Evolutionary conservation across 257 asterid species (phyloP), one percentile per base, ranked within the genome.

Genomic region (Salvia miltiorrhiza): DNA sequence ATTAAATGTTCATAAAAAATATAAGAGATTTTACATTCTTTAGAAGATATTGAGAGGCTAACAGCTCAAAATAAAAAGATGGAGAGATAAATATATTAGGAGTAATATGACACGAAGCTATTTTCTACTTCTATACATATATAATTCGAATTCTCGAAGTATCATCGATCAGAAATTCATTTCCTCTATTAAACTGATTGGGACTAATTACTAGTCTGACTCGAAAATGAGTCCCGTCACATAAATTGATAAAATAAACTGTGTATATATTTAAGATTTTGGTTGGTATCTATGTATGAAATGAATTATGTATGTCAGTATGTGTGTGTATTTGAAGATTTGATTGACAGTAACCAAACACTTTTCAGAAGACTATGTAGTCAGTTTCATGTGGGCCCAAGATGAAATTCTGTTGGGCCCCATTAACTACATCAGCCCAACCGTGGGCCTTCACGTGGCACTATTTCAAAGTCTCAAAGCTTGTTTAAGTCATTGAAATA

Each of bases 281-380:
- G 49, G 17, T 60, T 9, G 65, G 32, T 58, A 9, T 7, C 14
- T 30, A 3, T 56, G 2, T 7, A 4, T 11, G 61, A 30, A 30
- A 30, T 30, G 35, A 30, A n/a, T n/a, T n/a, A n/a, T n/a, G n/a
- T 6, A 14, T 26, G 13, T 16, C 0, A 32, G 19, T 48, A 5
- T 17, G 43, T 35, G 19, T 67, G 28, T 67, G 21, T 49, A 17
- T 55, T 26, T 57, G 63, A 75, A 62, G 82, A 77, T 77, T 70
- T 80, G 78, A 73, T 76, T 73, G 82, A 80, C 59, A 12, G 73
- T 44, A 76, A 80, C 76, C 39, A 70, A 55, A 28, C 57, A 66
- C 73, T 69, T 72, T 53, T 73, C 74, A 79, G 68, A 69, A 58
- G 63, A 60, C 35, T 67, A 59, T 71, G 62, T 66, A 67, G 71